A percentile compares a stretch with the other conserved stretches of the same genome.
Evolutionary conservation across 176 grass and related monocot species (phyloP).

Genomic region (Triticum turgidum): DNA sequence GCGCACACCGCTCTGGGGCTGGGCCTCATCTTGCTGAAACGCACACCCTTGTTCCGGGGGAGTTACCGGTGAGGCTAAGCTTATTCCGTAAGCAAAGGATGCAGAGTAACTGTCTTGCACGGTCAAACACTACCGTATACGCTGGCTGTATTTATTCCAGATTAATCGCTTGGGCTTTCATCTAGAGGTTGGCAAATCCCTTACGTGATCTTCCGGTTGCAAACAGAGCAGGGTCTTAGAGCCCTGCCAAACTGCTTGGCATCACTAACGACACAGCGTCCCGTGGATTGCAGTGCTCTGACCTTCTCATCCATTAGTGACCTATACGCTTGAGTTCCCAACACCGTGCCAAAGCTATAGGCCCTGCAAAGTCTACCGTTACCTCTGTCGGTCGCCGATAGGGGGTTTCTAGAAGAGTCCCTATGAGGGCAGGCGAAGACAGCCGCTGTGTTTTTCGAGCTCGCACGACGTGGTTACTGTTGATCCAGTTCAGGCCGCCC

Average conservation of each 20-base stretch:
- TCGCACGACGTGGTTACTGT: background rate
- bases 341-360: background rate
- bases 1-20: too few species aligned
- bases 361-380: background rate
- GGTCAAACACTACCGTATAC: background rate
- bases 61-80: background rate
- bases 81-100: background rate
- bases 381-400: background rate
- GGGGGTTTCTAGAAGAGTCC: background rate
- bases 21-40: background rate
- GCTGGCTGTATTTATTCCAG: background rate
- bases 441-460: too few species aligned
- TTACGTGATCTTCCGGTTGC: background rate
- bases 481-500: background rate
- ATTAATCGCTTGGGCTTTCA: background rate
- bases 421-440: background rate
- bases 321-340: background rate
- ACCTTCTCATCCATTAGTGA: background rate
- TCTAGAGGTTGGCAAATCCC: background rate
- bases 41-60: background rate
- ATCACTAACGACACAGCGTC: background rate
- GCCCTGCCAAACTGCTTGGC: too few species aligned
- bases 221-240: background rate
- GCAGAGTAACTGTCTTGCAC: background rate
- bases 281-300: background rate